These are phyloP conservation scores for Aethionema arabicum DNA, from an alignment of 345 rosid genomes.

Conservation along the genomic window DNA sequence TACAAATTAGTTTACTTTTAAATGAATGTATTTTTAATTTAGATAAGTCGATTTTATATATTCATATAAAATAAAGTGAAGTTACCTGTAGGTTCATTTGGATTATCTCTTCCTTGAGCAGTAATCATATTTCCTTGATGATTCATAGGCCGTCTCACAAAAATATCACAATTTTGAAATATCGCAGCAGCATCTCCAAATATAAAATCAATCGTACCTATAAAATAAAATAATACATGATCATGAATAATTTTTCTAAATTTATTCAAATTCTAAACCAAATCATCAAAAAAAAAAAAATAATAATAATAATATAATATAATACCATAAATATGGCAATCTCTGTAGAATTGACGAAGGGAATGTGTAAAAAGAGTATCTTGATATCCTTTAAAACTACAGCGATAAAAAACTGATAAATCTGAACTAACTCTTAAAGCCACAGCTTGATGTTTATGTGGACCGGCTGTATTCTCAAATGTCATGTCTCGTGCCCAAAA, in stretches of 20 bases:
- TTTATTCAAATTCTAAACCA: no score
- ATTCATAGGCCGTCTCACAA: constrained; percentile 54
- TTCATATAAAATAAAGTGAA: neutral
- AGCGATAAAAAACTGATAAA: constrained; percentile 54
- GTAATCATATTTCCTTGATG: constrained; percentile 61
- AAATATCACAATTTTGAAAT: constrained; percentile 72
- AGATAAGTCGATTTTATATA: no score
- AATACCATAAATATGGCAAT: constrained; percentile 66
- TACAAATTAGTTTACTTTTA: no score
- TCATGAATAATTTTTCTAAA: no score
- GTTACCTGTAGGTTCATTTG: constrained; percentile 45
- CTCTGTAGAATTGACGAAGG: constrained; percentile 64
- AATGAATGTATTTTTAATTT: no score
- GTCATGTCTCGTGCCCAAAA: constrained; percentile 84
- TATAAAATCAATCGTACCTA: constrained; percentile 67
- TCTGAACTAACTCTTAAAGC: constrained; percentile 62
- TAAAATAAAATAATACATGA: neutral
- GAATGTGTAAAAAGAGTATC: constrained; percentile 67
- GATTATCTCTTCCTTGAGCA: constrained; percentile 63
- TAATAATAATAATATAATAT: no score
- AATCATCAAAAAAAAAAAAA: no score
- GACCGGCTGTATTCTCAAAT: constrained; percentile 79
- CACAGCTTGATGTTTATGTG: constrained; percentile 63
- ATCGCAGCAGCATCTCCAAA: constrained; percentile 64
- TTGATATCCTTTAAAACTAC: constrained; percentile 70